Evolutionary conservation across 2,329 filamentous ascomycete species (phyloP).

Genomic region (Drechslerella coelobrocha): DNA sequence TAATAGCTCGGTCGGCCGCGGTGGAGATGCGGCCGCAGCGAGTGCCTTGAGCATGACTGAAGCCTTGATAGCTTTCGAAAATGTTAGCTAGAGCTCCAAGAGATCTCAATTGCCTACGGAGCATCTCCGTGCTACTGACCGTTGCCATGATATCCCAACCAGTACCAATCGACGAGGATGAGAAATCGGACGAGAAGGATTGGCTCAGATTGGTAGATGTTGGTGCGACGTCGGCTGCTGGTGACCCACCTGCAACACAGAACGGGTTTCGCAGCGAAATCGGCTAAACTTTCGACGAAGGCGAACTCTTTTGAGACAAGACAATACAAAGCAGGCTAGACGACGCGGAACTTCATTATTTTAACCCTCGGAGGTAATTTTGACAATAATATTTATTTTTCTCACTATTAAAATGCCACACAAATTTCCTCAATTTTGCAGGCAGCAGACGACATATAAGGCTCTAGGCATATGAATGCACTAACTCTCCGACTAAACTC

Average conservation of each 20-base stretch:
- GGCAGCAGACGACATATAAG: no score
- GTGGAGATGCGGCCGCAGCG: conserved; percentile 18
- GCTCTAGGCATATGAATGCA: no score
- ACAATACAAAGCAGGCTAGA: no score
- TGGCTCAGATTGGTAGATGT: conserved; percentile 22
- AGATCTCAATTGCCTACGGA: conserved; percentile 4
- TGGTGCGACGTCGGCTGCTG: conserved; percentile 32
- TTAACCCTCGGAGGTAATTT: no score
- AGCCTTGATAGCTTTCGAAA: conserved; percentile 45
- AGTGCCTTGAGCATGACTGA: conserved; percentile 19
- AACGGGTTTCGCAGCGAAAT: not conserved
- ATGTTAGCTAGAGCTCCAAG: conserved; percentile 18
- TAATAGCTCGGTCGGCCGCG: conserved; percentile 24
- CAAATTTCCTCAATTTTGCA: no score
- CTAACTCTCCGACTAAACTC: no score
- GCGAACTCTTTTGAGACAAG: no score
- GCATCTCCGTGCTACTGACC: conserved; percentile 22
- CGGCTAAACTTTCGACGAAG: no score
- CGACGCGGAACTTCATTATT: no score
- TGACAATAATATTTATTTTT: no score
- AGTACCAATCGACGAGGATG: conserved; percentile 20
- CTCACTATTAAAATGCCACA: no score
- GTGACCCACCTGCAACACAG: no score
- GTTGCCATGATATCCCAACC: conserved; percentile 26
- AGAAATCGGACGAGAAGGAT: conserved; percentile 40